These are phyloP conservation scores for Cladorrhinum sp. DNA, from an alignment of 2,329 filamentous ascomycete species.

Conservation along the genomic window DNA sequence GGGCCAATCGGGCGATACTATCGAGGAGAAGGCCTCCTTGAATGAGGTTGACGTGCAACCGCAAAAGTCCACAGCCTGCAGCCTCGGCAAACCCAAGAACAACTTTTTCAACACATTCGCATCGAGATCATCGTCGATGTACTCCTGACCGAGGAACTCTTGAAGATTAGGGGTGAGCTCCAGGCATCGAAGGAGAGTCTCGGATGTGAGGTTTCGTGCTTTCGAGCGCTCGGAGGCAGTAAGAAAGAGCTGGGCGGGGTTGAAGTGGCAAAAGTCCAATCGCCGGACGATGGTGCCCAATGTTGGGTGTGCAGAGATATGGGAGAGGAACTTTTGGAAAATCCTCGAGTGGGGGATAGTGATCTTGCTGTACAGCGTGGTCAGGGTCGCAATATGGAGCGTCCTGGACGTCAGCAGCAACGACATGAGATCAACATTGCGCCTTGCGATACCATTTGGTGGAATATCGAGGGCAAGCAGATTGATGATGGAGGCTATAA, in stretches of 20 bases:
- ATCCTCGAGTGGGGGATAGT: constrained; percentile 80
- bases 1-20: constrained; percentile 53
- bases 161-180: constrained; percentile 69
- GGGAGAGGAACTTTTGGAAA: constrained; percentile 75
- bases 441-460: constrained; percentile 70
- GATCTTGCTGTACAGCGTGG: constrained; percentile 74
- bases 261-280: constrained; percentile 83
- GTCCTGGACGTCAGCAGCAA: constrained; percentile 73
- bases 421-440: constrained; percentile 75
- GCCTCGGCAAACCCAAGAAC: constrained; percentile 60
- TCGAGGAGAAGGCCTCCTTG: constrained; percentile 59
- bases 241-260: constrained; percentile 71
- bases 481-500: constrained; percentile 67
- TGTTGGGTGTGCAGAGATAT: constrained; percentile 62
- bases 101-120: constrained; percentile 67
- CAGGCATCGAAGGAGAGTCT: constrained; percentile 69
- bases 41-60: constrained; percentile 69
- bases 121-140: constrained; percentile 73
- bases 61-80: constrained; percentile 73
- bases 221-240: constrained; percentile 71
- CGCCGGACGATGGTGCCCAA: constrained; percentile 74
- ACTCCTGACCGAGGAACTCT: constrained; percentile 78
- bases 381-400: constrained; percentile 68
- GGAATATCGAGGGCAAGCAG: constrained; percentile 70
- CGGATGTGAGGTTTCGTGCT: constrained; percentile 71